A percentile compares a stretch with the other conserved stretches of the same genome.
These are phyloP conservation scores for Suhomyces panamericanus DNA, from an alignment of 1,139 yeast species.

Conservation along the genomic window DNA sequence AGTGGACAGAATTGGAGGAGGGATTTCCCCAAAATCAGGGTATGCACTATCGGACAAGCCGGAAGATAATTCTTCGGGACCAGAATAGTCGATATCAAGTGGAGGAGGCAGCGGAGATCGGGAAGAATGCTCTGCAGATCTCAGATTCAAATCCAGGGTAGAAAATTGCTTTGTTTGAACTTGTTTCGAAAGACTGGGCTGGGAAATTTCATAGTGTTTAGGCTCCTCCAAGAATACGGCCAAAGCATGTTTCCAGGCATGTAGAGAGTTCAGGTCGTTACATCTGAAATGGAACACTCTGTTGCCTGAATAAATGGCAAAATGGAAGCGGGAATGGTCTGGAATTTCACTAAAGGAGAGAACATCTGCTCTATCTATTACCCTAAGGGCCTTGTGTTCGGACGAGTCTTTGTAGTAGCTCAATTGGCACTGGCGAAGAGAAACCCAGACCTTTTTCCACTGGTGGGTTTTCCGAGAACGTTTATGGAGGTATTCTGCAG, in stretches of 20 bases:
- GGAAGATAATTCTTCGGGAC: slow-evolving; percentile 22
- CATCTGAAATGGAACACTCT: slow-evolving; percentile 47
- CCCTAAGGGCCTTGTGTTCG: slow-evolving; percentile 56
- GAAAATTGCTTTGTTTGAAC: too few relatives aligned
- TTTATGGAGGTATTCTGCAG: slow-evolving; percentile 19
- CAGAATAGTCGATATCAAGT: slow-evolving; percentile 6
- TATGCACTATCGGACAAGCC: slow-evolving; percentile 23
- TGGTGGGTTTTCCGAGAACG: slow-evolving; percentile 27
- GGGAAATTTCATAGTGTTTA: not conserved
- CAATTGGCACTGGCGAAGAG: slow-evolving; percentile 54
- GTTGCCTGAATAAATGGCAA: slow-evolving; percentile 42
- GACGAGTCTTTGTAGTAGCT: slow-evolving; percentile 58
- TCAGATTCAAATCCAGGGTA: not conserved
- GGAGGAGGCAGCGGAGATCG: not conserved
- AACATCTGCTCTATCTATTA: slow-evolving; percentile 31
- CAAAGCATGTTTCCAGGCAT: slow-evolving; percentile 44
- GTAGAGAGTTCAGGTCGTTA: slow-evolving; percentile 31
- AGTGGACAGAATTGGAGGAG: slow-evolving; percentile 1
- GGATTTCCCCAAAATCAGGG: not conserved
- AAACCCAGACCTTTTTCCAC: slow-evolving; percentile 61
- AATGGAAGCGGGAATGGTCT: slow-evolving; percentile 37
- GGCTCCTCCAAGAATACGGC: slow-evolving; percentile 24
- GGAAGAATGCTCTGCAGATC: not conserved
- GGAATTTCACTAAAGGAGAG: slow-evolving; percentile 29
- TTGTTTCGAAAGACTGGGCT: not conserved